Conservation (phyloP, 768 basidiomycete species). For the Kwoniella heveanensis region DNA sequence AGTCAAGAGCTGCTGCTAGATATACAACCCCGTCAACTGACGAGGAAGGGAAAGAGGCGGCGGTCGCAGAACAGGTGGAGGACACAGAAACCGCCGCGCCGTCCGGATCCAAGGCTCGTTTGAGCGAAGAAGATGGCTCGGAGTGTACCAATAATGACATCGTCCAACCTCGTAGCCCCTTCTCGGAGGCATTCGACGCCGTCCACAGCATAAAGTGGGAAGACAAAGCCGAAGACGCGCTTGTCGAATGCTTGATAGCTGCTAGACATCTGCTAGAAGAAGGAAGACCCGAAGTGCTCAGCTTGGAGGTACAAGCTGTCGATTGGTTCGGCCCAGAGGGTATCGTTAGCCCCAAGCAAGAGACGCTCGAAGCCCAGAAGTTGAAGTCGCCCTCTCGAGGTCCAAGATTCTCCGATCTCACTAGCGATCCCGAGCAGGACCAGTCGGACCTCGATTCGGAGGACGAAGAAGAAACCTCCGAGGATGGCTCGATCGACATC, state of each 20-base stretch:
- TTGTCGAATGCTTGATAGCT: slow-evolving; percentile 21
- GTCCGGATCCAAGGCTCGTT: no score
- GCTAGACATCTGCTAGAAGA: slow-evolving; percentile 17
- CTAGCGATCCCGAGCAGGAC: background rate
- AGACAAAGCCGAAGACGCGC: slow-evolving; percentile 20
- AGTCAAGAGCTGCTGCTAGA: slow-evolving; percentile 12
- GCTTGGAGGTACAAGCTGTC: slow-evolving; percentile 6
- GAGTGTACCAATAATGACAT: background rate
- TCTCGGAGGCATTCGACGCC: background rate
- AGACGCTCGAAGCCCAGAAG: background rate
- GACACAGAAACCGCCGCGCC: slow-evolving; percentile 23
- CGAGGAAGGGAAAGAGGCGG: background rate
- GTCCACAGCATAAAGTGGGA: slow-evolving; percentile 27
- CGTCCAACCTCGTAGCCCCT: background rate
- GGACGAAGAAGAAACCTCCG: slow-evolving; percentile 1
- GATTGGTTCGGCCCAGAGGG: slow-evolving; percentile 30
- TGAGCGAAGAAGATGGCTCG: background rate
- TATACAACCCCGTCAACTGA: no score
- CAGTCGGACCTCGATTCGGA: background rate
- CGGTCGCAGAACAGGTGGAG: background rate
- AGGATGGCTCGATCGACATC: slow-evolving; percentile 1
- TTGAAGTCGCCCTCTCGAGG: slow-evolving; percentile 5
- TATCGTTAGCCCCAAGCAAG: background rate
- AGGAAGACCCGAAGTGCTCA: slow-evolving; percentile 8
- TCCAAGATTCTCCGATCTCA: background rate